A percentile compares a stretch with the other conserved stretches of the same genome.
These are phyloP conservation scores for Cladophialophora carrionii DNA, from an alignment of 2,329 filamentous ascomycete species.

Conservation along the genomic window DNA sequence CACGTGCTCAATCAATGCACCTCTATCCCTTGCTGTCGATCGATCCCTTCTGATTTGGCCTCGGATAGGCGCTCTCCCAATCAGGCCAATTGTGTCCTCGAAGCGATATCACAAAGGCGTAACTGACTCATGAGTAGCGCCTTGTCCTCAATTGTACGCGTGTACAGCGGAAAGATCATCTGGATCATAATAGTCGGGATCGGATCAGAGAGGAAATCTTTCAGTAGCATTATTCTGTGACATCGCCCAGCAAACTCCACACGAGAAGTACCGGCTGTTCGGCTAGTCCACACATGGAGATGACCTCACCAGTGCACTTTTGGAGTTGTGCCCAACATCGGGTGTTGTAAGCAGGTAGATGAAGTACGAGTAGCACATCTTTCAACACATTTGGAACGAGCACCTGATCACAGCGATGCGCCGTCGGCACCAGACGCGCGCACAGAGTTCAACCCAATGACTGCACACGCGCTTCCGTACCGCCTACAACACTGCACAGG, in stretches of 20 bases:
- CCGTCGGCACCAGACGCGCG: neutral
- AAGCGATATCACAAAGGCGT: constrained; percentile 2
- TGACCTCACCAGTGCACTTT: neutral
- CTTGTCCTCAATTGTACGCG: constrained; percentile 12
- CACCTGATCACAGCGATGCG: neutral
- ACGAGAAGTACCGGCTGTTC: neutral
- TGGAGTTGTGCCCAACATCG: neutral
- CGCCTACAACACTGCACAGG: constrained; percentile 17
- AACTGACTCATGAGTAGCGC: constrained; percentile 18
- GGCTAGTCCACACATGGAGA: neutral
- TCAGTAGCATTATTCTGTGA: neutral
- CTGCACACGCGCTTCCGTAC: constrained; percentile 5
- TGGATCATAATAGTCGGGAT: neutral
- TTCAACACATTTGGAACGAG: neutral
- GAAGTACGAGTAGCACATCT: neutral
- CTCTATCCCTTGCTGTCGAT: constrained; percentile 21
- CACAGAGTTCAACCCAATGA: neutral
- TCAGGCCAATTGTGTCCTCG: constrained; percentile 14
- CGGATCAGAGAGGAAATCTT: neutral
- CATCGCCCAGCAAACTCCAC: neutral
- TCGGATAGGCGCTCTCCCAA: constrained; percentile 3
- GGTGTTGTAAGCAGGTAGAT: neutral
- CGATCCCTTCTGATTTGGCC: constrained; percentile 10
- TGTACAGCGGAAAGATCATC: constrained; percentile 6
- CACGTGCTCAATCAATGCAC: constrained; percentile 19